Evolutionary conservation across 768 basidiomycete genomes (phyloP), one percentile per base, ranked within the genome.

Genomic region (Scleroderma citrinum): DNA sequence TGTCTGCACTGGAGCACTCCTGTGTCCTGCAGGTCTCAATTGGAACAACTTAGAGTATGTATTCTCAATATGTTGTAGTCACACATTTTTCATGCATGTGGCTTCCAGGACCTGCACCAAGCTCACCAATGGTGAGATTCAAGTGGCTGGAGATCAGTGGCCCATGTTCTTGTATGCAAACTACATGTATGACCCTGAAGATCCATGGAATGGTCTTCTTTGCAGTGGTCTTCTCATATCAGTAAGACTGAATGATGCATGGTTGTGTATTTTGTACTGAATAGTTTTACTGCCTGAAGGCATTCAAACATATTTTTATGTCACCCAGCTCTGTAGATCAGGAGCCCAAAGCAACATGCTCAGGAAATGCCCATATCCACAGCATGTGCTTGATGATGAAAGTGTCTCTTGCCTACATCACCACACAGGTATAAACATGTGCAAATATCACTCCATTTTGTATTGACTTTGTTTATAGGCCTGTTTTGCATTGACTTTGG

Each of bases 301-400:
- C 8, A 8, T 29, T 29, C 26, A 64, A 58, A 37, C 58, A 65
- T 44, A 48, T 67, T 14, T 67, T 67, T 32, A 67, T 53, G 2
- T 65, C 61, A 1, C 63, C 65, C 2, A 66, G 63, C 41, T 65
- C 63, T 7, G 61, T 65, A 3, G 54, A 65, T 29, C 57, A 56
- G 30, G 62, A 60, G 30, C 44, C 49, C 16, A 63, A 57, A 41
- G 64, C 62, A 6, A 63, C 64, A 3, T 21, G 53, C 24, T 63
- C 57, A 10, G 57, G 59, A 2, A 63, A 63, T 34, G 51, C 54
- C 4, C 26, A 37, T 3, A 57, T 59, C 24, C 59, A 58, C 8
- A 38, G 57, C 1, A 58, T 56, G 57, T 46, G 41, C 12, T 7
- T 6, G 11, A 48, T 59, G 5, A 59, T 54, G 2, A 29, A 32